These are phyloP conservation scores for Aquilaria agallochum DNA, from an alignment of 441 rosid genomes.

Conservation along the genomic window DNA sequence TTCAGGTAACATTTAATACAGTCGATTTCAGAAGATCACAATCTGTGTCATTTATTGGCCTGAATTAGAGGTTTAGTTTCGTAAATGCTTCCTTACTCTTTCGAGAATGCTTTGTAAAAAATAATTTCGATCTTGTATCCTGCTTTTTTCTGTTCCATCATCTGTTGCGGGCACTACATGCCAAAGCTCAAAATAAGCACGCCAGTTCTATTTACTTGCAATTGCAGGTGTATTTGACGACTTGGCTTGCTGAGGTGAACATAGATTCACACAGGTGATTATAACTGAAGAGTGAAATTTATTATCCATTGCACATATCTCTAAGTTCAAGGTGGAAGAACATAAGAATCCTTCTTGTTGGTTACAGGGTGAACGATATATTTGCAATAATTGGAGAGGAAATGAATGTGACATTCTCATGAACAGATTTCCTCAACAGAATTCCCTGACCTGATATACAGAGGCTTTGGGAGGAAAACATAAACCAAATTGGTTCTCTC, in stretches of 20 bases:
- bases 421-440: background rate
- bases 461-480: no score
- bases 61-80: background rate
- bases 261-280: constrained; percentile 59
- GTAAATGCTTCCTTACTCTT: background rate
- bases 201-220: background rate
- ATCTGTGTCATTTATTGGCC: background rate
- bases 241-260: constrained; percentile 86
- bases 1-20: constrained; percentile 42
- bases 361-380: constrained; percentile 37
- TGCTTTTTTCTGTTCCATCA: no score
- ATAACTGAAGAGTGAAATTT: background rate
- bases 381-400: constrained; percentile 40
- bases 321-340: background rate
- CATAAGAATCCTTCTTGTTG: background rate
- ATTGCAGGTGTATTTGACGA: constrained; percentile 61
- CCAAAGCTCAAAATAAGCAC: no score
- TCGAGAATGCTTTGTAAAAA: no score
- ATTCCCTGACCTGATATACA: no score
- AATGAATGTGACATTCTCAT: constrained; percentile 25
- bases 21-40: no score
- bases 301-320: background rate
- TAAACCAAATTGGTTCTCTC: no score
- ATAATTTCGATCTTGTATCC: no score
- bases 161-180: no score